Base-by-base conservation (phyloP, 1,139 yeast genomes). In the Hemisphaericaspora lyxosophila region DNA sequence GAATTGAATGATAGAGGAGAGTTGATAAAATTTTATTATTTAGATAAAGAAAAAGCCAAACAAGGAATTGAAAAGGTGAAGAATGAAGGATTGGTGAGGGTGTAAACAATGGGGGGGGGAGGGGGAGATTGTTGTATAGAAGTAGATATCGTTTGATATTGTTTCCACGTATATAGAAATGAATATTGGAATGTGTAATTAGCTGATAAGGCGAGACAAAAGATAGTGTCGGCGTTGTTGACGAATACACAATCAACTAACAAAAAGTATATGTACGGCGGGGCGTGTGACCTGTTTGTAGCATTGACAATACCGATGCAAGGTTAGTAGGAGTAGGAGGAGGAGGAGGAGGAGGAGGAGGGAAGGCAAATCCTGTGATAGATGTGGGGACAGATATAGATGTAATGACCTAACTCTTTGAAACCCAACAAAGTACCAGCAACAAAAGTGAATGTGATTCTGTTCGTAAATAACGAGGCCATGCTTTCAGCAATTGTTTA, bases 31-130 rank as follows among this genome's bases (percentile, higher is more conserved):
- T 76, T 75, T 52, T 73, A 68, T 45, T 85, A 84, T 52, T 60
- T 85, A 43, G 92, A 85, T 53, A 81, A 85, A n/a, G 85, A 81
- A 48, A 70, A 70, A 43, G 92, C 92, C 0, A 67, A 69, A 42
- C 60, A 68, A 46, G 85, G 84, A 40, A 85, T 86, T 5, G 82
- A 70, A 40, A 78, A 72, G 52, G 87, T 83, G 7, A 78, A 76
- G 29, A 68, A 71, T 36, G 86, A 82, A 57, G 88, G 88, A 8
- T 41, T 48, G 17, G 36, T 38, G 19, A 42, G 33, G 26, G 40
- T 33, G 25, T 30, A 15, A n/a, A 2, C 3, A 8, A 3, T 26
- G 29, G 29, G 7, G n/a, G n/a, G n/a, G n/a, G n/a, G n/a, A n/a
- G n/a, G n/a, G n/a, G n/a, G n/a, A n/a, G n/a, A n/a, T n/a, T n/a